Percentiles rank a stretch among this genome's conserved stretches.
Conservation (phyloP, 352 stramenopile genomes). For the Globisporangium cederbergense region DNA sequence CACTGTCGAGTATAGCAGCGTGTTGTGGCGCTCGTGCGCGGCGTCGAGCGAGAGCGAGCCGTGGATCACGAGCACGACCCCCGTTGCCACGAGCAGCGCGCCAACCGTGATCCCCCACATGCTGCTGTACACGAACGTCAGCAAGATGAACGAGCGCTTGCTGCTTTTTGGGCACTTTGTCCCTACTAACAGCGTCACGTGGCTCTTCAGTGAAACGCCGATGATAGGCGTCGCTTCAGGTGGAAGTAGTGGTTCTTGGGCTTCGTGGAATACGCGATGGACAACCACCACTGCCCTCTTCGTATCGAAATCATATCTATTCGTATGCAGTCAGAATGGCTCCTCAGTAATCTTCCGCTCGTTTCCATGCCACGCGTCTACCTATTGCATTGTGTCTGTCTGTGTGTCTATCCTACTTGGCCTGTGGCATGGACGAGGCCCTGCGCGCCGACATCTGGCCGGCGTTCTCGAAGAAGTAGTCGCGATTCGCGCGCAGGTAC, state of each 20-base stretch:
- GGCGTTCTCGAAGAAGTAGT: slow-evolving; percentile 69
- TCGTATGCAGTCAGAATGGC: too few relatives aligned
- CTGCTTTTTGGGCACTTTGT: neutral
- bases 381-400: too few relatives aligned
- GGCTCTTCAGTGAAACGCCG: neutral
- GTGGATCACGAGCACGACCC: slow-evolving; percentile 24
- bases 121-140: neutral
- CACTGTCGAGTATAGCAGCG: slow-evolving; percentile 15
- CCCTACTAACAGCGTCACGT: neutral
- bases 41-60: slow-evolving; percentile 26
- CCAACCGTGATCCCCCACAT: slow-evolving; percentile 30
- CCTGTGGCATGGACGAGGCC: slow-evolving; percentile 9
- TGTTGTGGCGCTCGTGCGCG: slow-evolving; percentile 7
- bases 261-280: too few relatives aligned
- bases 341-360: too few relatives aligned
- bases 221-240: neutral
- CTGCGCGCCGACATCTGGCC: slow-evolving; percentile 40
- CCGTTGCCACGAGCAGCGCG: slow-evolving; percentile 18
- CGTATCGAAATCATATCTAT: too few relatives aligned
- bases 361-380: too few relatives aligned
- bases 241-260: too few relatives aligned
- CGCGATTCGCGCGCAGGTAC: slow-evolving; percentile 49
- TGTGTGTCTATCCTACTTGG: neutral
- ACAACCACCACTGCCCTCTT: too few relatives aligned
- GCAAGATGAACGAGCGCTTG: neutral